These are phyloP conservation scores for Silene noctiflora DNA, from an alignment of 179 eudicot genomes.

Conservation along the genomic window DNA sequence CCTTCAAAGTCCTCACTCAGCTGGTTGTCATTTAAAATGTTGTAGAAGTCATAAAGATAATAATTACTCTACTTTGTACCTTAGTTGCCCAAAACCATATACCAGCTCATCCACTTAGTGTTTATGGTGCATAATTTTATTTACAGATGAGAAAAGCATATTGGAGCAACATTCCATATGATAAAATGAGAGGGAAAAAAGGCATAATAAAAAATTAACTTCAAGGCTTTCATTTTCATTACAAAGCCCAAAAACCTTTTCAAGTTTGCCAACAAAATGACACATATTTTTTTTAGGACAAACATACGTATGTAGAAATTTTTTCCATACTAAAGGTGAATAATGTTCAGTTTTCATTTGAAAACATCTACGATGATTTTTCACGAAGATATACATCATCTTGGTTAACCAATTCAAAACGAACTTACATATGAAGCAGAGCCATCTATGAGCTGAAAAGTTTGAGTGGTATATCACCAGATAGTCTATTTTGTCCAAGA, in stretches of 20 bases:
- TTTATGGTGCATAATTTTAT: background rate
- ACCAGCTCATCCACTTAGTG: background rate
- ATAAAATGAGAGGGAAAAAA: background rate
- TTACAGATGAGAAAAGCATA: background rate
- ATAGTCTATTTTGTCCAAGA: slow-evolving; percentile 50
- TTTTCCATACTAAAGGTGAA: slow-evolving; percentile 1
- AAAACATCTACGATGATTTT: background rate
- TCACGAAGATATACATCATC: background rate
- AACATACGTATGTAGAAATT: background rate
- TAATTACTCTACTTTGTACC: background rate
- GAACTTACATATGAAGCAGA: slow-evolving; percentile 53
- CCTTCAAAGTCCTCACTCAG: slow-evolving; percentile 46
- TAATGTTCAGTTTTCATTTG: background rate
- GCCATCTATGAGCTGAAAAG: slow-evolving; percentile 56
- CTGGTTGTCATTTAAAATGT: slow-evolving; percentile 57
- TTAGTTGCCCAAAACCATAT: background rate
- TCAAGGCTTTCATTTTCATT: background rate
- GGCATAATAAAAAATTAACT: background rate
- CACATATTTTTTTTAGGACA: background rate
- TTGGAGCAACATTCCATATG: background rate
- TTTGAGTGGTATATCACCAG: slow-evolving; percentile 39
- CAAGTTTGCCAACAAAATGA: no score
- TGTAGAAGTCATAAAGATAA: slow-evolving; percentile 25
- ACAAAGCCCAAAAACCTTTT: no score
- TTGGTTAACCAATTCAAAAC: background rate